These are phyloP conservation scores for Paramecium primaurelia DNA, from an alignment of 73 alveolate genomes.

Conservation along the genomic window DNA sequence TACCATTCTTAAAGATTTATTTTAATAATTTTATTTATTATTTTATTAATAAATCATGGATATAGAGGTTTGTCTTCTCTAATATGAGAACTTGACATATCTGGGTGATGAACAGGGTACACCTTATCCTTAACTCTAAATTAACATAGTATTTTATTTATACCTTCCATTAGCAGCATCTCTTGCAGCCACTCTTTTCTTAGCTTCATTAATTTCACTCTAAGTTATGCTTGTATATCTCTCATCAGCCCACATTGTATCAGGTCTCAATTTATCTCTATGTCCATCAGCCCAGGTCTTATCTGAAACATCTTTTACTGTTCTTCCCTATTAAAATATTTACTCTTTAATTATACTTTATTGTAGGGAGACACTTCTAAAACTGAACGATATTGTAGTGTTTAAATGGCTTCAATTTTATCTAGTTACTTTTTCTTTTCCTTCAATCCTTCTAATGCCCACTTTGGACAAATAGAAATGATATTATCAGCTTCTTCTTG, in stretches of 20 bases:
- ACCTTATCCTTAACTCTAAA: neutral
- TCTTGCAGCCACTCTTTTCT: constrained; percentile 60
- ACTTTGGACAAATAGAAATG: constrained; percentile 58
- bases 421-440: constrained; percentile 37
- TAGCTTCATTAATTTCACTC: constrained; percentile 59
- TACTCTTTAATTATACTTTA: neutral
- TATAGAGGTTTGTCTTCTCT: constrained; percentile 5
- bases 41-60: constrained; percentile 31
- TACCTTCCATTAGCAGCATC: neutral
- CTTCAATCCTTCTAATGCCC: constrained; percentile 63
- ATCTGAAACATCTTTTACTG: constrained; percentile 51
- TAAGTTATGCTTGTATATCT: constrained; percentile 52
- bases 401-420: constrained; percentile 47
- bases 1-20: neutral
- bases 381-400: neutral
- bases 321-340: constrained; percentile 30
- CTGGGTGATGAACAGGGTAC: constrained; percentile 3
- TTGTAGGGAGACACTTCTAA: constrained; percentile 48
- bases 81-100: neutral
- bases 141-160: neutral
- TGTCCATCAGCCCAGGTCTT: constrained; percentile 63
- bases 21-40: neutral
- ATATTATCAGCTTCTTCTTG: constrained; percentile 53
- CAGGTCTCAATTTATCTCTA: constrained; percentile 58
- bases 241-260: constrained; percentile 66